Evolutionary conservation across 345 rosid species (phyloP).

Genomic region (Heritiera fomes): DNA sequence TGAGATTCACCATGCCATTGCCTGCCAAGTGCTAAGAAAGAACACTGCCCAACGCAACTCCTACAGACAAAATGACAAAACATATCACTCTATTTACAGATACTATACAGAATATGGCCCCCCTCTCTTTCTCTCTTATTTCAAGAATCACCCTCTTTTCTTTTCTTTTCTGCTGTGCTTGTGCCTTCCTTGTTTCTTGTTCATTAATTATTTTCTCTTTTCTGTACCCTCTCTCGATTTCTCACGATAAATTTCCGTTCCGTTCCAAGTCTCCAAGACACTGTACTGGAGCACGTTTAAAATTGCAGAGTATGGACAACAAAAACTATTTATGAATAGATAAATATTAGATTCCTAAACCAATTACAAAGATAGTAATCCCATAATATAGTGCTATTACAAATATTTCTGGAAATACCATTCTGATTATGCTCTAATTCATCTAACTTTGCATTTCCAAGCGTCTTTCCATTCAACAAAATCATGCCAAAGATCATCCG

Average conservation of each 20-base stretch:
- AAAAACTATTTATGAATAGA: background rate
- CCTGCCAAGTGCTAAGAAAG: background rate
- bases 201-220: no score
- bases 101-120: background rate
- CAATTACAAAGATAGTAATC: conserved; percentile 8
- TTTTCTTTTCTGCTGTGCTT: background rate
- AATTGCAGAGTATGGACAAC: background rate
- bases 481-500: background rate
- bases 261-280: background rate
- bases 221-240: background rate
- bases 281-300: no score
- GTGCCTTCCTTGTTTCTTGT: no score
- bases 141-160: background rate
- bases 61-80: background rate
- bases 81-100: no score
- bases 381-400: background rate
- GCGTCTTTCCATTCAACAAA: conserved; percentile 6
- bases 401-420: background rate
- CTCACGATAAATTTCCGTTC: background rate
- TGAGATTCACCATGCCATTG: background rate
- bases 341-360: conserved; percentile 37
- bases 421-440: background rate
- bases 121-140: background rate
- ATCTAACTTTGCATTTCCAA: background rate
- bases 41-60: background rate